Conservation (phyloP, 345 rosid genomes). For the Physaria fendleri region DNA sequence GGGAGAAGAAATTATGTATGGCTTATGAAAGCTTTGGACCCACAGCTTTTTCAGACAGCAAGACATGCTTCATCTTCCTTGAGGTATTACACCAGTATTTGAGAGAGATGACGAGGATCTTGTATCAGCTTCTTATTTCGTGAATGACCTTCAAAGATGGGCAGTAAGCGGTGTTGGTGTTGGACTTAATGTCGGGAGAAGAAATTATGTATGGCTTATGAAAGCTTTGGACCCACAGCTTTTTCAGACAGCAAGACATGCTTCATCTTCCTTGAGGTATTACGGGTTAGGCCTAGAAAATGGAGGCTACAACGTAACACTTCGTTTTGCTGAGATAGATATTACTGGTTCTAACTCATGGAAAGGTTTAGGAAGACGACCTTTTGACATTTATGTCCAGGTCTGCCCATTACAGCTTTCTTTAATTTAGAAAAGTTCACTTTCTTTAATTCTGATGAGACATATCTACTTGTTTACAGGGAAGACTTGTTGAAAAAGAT, state of each 20-base stretch:
- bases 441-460: no score
- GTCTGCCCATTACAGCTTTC: no score
- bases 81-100: slow-evolving; percentile 22
- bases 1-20: slow-evolving; percentile 21
- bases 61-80: slow-evolving; percentile 20
- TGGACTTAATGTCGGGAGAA: neutral
- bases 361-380: slow-evolving; percentile 38
- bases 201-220: slow-evolving; percentile 17
- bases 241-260: slow-evolving; percentile 19
- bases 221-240: slow-evolving; percentile 32
- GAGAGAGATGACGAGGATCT: slow-evolving; percentile 42
- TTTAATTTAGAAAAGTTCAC: no score
- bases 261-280: slow-evolving; percentile 22
- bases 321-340: slow-evolving; percentile 45
- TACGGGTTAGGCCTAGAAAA: neutral
- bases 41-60: slow-evolving; percentile 29
- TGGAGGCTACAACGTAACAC: slow-evolving; percentile 18
- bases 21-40: slow-evolving; percentile 29
- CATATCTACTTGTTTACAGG: neutral
- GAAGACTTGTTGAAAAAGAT: slow-evolving; percentile 34
- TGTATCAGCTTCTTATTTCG: slow-evolving; percentile 44
- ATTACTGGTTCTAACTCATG: slow-evolving; percentile 24
- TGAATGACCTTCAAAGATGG: neutral
- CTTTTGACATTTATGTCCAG: slow-evolving; percentile 38
- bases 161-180: neutral